Evolutionary conservation across 2,329 filamentous ascomycete genomes (phyloP), one percentile per base, ranked within the genome.

Genomic region (Arthrobotrys iridis): DNA sequence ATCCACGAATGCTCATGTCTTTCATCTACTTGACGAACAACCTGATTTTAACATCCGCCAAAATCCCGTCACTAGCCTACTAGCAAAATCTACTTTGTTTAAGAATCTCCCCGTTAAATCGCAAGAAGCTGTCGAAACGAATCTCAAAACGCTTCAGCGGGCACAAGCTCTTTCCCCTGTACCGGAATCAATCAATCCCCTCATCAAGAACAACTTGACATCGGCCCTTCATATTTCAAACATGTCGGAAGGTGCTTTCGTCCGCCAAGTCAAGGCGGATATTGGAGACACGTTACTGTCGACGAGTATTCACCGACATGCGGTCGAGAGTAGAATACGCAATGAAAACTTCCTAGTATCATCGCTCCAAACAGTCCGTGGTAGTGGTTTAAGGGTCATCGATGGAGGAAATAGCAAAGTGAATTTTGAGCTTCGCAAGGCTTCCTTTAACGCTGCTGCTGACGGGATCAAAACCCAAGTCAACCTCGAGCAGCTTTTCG

Each of bases 401-500:
- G 48, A 52, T 20, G 48, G 48, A 33, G 48, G 48, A 20, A 52
- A 52, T 20, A 52, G 48, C 13, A 52, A 52, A 13, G 30, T n/a
- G 8, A 52, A 52, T 35, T 8, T 52, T 35, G 48, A 30, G 13
- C 48, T 52, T 5, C 48, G 48, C 10, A 52, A 35, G n/a, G 10
- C n/a, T 7, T 52, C 48, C 4, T 52, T 52, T 20, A 15, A 52
- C 48, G 48, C 48, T 1, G 30, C 48, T 8, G 48, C 48, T 15
- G 30, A 35, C 13, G 48, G 48, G 5, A 8, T 33, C n/a, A 52
- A 52, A 15, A 52, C 48, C 4, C 48, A 58, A 40, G 35, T 58
- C 13, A 60, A 62, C 26, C 11, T 77, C 6, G 48, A 55, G 13
- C 18, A 15, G n/a, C 46, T 76, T 6, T 77, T 77, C 43, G 63